Evolutionary conservation across 257 asterid species (phyloP), one percentile per base, ranked within the genome.

Genomic region (Schizonepeta tenuifolia): DNA sequence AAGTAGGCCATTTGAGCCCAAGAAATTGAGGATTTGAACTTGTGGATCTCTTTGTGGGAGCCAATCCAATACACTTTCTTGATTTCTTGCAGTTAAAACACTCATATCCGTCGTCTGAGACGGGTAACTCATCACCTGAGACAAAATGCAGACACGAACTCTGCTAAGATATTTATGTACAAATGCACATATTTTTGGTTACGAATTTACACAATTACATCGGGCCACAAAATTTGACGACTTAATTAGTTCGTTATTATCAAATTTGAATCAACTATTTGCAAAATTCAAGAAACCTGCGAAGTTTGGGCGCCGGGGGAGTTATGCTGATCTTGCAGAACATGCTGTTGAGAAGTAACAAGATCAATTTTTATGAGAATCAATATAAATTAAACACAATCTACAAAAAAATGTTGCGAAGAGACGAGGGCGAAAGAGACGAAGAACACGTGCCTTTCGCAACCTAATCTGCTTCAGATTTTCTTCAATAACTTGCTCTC

Each of bases 401-500:
- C 2, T 1, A 22, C 3, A 3, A 26, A 26, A 13, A 31, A 2
- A n/a, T 22, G 7, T 10, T 9, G n/a, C 40, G 8, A 6, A 28
- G 13, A 44, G 13, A 46, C 58, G 24, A 10, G 0, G 15, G 18
- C 5, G 49, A 22, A 7, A 3, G 35, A 12, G 50, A 58, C 4
- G 41, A 24, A 1, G 38, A 58, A 47, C 17, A 59, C 83, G 69
- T 79, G 86, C 98, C 86, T 88, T 94, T 17, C 89, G 89, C 4
- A 82, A 51, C 79, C 85, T 83, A 65, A 88, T 80, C 15, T 86
- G 90, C 69, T 86, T 94, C 21, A 91, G 83, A n/a, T 85, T 86
- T 60, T 81, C 95, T 59, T 87, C 92, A 43, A 94, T 87, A 50
- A 89, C 55, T 71, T 86, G 95, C 65, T 94, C 98, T 78, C 91